Percentiles rank a stretch among this genome's conserved stretches.
Conservation (phyloP, 305 asterid species). For the Solanum aculeatissimum region DNA sequence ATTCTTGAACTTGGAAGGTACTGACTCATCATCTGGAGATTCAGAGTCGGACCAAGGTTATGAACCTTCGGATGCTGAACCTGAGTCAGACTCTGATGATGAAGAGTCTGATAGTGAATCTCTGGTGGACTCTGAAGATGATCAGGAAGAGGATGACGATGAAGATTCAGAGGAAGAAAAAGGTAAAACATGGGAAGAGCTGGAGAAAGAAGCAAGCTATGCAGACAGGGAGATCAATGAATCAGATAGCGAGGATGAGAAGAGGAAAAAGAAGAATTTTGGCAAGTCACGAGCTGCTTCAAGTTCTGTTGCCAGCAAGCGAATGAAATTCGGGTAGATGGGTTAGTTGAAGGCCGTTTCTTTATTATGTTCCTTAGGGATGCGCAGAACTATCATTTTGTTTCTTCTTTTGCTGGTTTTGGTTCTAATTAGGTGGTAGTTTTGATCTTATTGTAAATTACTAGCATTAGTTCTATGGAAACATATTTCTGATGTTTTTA, state of each 20-base stretch:
- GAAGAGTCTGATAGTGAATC: constrained; percentile 59
- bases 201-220: constrained; percentile 70
- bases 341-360: background rate
- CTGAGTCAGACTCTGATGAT: constrained; percentile 56
- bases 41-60: constrained; percentile 60
- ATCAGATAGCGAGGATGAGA: constrained; percentile 70
- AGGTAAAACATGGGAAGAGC: constrained; percentile 84
- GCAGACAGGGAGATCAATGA: constrained; percentile 67
- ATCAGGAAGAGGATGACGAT: constrained; percentile 49
- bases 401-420: background rate
- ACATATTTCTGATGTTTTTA: background rate
- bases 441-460: background rate
- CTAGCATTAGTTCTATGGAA: background rate
- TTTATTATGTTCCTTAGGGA: background rate
- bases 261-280: constrained; percentile 34
- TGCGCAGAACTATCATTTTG: background rate
- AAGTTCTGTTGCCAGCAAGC: constrained; percentile 18
- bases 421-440: background rate
- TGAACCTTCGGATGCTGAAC: constrained; percentile 61
- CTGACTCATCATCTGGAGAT: constrained; percentile 54
- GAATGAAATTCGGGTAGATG: constrained; percentile 35
- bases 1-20: constrained; percentile 66
- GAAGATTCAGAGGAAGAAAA: constrained; percentile 49
- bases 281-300: constrained; percentile 46
- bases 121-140: constrained; percentile 57